Evolutionary conservation across 345 rosid species (phyloP), one percentile per base, ranked within the genome.

Genomic region (Salix exigua): DNA sequence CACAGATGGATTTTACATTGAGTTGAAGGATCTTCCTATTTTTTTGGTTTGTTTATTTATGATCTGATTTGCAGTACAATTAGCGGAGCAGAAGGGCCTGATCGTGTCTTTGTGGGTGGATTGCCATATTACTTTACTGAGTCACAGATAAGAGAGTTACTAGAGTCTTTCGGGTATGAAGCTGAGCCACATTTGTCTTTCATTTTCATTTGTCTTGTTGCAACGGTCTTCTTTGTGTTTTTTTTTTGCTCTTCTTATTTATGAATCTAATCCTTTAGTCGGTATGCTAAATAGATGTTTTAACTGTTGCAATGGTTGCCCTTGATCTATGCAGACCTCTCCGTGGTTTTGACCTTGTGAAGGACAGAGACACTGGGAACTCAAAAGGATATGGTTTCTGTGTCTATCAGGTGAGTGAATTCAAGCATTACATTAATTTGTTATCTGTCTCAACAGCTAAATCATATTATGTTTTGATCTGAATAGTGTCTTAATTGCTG

Each of bases 331-430:
- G 65, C 75, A 82, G 84, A 72, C 87, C 92, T 61, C 84, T 92
- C 6, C 86, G 88, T 63, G 94, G 97, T 8, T 92, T 92, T 82
- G 97, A 92, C 83, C 92, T 92, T 28, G 97, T 92, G 73, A 92
- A 92, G 81, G 97, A 92, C 77, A 77, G 96, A 83, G 94, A 91
- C 85, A 92, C 97, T n/a, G 93, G 97, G 68, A 92, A 92, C 78
- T 92, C 95, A 0, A 92, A 91, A 81, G 96, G 97, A 80, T 92
- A 92, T 73, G 96, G 96, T 0, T 92, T 92, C 81, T 92, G 96
- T 64, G 93, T 92, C 53, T 92, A 90, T 79, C 92, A 91, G 83
- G 83, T 72, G 73, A 74, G 35, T 71, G 58, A 71, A 66, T 6
- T 55, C 21, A 33, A 42, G 40, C 28, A 30, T 66, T 71, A 73